Percentiles rank a stretch among this genome's conserved stretches.
These are phyloP conservation scores for Arthrobotrys iridis DNA, from an alignment of 2,329 filamentous ascomycete genomes.

Conservation along the genomic window DNA sequence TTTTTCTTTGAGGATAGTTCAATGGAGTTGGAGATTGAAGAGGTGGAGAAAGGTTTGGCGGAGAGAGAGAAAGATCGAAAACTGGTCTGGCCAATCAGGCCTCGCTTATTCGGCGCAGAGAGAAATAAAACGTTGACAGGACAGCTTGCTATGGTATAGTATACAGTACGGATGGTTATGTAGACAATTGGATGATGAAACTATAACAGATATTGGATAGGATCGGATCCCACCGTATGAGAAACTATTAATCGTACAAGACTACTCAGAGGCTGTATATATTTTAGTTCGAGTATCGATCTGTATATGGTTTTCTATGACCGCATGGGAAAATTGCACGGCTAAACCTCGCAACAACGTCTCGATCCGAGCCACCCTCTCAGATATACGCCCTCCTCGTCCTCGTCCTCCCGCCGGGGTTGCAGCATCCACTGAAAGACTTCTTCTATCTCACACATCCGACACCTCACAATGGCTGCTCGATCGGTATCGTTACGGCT, in stretches of 20 bases:
- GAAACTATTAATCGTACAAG: too few relatives aligned
- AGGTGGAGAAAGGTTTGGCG: not conserved
- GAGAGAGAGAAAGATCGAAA: not conserved
- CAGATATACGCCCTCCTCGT: not conserved
- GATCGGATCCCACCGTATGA: too few relatives aligned
- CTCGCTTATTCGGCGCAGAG: slow-evolving; percentile 40
- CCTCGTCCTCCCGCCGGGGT: too few relatives aligned
- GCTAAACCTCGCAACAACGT: slow-evolving; percentile 11
- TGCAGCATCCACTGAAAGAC: too few relatives aligned
- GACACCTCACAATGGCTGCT: slow-evolving; percentile 42
- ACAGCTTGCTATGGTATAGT: too few relatives aligned
- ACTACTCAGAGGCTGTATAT: too few relatives aligned
- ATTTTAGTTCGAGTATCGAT: too few relatives aligned
- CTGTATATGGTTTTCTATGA: too few relatives aligned
- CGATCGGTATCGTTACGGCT: slow-evolving; percentile 50
- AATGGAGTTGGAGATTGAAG: not conserved
- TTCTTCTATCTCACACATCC: not conserved
- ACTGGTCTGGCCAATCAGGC: slow-evolving; percentile 51
- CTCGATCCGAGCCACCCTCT: not conserved
- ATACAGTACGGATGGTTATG: not conserved
- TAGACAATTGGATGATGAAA: not conserved
- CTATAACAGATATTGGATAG: too few relatives aligned
- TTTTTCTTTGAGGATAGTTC: not conserved
- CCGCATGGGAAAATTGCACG: slow-evolving; percentile 32
- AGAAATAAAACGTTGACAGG: too few relatives aligned